These are phyloP conservation scores for Ilyonectria destructans DNA, from an alignment of 2,329 filamentous ascomycete species.

Conservation along the genomic window DNA sequence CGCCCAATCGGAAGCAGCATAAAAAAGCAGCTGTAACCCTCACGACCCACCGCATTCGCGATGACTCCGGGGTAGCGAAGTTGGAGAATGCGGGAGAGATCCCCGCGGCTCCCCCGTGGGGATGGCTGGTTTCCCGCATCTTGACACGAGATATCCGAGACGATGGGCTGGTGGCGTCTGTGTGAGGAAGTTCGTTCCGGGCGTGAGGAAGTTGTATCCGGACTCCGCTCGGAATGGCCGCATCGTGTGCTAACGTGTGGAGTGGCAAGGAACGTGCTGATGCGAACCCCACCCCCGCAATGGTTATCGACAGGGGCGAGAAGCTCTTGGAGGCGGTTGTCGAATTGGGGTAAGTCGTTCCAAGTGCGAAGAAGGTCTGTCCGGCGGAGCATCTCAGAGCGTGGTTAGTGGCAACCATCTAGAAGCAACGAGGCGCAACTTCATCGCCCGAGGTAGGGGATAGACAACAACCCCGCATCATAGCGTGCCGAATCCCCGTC, in stretches of 20 bases:
- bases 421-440: background rate
- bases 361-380: slow-evolving; percentile 22
- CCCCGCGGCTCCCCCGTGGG: slow-evolving; percentile 24
- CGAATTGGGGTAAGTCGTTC: slow-evolving; percentile 25
- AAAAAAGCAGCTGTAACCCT: slow-evolving; percentile 2
- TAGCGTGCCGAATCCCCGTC: background rate
- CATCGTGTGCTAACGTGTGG: slow-evolving; percentile 15
- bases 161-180: background rate
- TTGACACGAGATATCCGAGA: too few relatives aligned
- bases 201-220: slow-evolving; percentile 22
- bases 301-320: background rate
- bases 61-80: slow-evolving; percentile 20
- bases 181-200: slow-evolving; percentile 5
- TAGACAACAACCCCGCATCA: slow-evolving; percentile 17
- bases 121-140: background rate
- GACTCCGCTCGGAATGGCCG: background rate
- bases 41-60: slow-evolving; percentile 4
- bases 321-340: slow-evolving; percentile 1
- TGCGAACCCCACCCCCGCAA: slow-evolving; percentile 19
- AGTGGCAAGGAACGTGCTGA: slow-evolving; percentile 6
- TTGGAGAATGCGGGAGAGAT: slow-evolving; percentile 20
- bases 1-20: slow-evolving; percentile 15
- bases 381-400: background rate
- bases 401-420: background rate
- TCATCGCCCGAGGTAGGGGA: background rate